Evolutionary conservation across 257 asterid genomes (phyloP).

Genomic region (Gentiana macrophylla): DNA sequence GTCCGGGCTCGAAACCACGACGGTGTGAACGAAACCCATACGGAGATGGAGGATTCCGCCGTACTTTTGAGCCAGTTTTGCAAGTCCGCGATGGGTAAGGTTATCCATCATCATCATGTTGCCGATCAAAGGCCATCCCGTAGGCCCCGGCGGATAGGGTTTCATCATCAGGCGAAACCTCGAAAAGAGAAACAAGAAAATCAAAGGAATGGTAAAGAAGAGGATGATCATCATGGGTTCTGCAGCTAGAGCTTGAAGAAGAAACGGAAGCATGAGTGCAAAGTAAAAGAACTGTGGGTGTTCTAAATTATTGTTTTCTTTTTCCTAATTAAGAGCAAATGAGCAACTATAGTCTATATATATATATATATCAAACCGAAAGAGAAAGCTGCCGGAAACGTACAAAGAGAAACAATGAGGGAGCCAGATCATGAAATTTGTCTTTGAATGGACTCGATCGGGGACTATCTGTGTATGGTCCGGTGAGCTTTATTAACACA

Average conservation of each 20-base stretch:
- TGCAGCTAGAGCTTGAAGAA: constrained; percentile 15
- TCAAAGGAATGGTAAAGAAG: constrained; percentile 17
- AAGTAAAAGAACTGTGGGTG: too few relatives aligned
- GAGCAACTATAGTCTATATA: too few relatives aligned
- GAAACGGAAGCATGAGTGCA: too few relatives aligned
- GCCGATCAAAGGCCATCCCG: constrained; percentile 75
- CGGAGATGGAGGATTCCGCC: constrained; percentile 74
- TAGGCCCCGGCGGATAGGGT: constrained; percentile 76
- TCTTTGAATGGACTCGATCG: too few relatives aligned
- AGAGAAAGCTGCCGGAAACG: too few relatives aligned
- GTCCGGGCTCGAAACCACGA: constrained; percentile 70
- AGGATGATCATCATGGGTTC: constrained; percentile 10
- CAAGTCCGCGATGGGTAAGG: constrained; percentile 68
- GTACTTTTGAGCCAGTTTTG: constrained; percentile 46
- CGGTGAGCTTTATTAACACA: too few relatives aligned
- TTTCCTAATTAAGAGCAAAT: too few relatives aligned
- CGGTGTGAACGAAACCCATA: constrained; percentile 58
- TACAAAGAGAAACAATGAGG: too few relatives aligned
- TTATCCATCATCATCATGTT: constrained; percentile 61
- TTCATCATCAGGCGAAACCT: constrained; percentile 23
- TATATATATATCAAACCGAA: too few relatives aligned
- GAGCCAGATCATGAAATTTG: too few relatives aligned
- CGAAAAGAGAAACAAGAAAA: constrained; percentile 15
- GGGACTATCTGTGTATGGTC: too few relatives aligned
- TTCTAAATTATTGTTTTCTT: too few relatives aligned